Conservation (phyloP, 2,329 filamentous ascomycete genomes). For the Penicillium sclerotigenum region DNA sequence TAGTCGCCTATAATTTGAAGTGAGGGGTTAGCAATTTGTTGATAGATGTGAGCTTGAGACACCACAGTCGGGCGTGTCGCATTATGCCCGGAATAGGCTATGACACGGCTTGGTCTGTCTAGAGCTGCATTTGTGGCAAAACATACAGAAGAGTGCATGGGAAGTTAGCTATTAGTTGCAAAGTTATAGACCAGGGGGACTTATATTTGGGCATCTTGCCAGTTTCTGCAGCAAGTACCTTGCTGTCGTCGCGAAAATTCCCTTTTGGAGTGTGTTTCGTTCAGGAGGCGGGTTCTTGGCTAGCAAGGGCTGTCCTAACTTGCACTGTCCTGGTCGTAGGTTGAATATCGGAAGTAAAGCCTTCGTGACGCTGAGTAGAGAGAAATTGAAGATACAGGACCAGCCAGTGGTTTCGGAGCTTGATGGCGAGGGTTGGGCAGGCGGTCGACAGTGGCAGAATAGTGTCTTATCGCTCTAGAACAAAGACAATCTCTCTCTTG, state of each 20-base stretch:
- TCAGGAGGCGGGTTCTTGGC: neutral
- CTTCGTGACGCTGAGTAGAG: neutral
- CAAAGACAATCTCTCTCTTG: neutral
- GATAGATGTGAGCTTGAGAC: neutral
- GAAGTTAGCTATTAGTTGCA: conserved; percentile 36
- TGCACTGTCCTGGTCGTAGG: neutral
- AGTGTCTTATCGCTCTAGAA: conserved; percentile 3
- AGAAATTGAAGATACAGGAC: neutral
- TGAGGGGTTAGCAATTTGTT: conserved; percentile 7
- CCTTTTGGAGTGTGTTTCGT: conserved; percentile 3
- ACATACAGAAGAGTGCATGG: conserved; percentile 67
- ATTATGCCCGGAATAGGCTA: conserved; percentile 4
- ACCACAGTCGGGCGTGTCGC: neutral
- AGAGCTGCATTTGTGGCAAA: neutral
- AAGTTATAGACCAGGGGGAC: conserved; percentile 36
- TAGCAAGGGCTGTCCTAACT: neutral
- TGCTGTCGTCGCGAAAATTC: conserved; percentile 23
- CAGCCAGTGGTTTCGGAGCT: neutral
- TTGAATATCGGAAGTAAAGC: neutral
- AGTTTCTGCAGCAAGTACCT: conserved; percentile 17
- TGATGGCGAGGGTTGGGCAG: neutral
- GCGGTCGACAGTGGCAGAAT: conserved; percentile 13
- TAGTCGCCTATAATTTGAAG: conserved; percentile 65
- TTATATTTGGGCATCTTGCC: conserved; percentile 83
- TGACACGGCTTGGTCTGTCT: neutral